Conservation (phyloP, 371 early-diverging fungal species). For the Mortierella sp. region DNA sequence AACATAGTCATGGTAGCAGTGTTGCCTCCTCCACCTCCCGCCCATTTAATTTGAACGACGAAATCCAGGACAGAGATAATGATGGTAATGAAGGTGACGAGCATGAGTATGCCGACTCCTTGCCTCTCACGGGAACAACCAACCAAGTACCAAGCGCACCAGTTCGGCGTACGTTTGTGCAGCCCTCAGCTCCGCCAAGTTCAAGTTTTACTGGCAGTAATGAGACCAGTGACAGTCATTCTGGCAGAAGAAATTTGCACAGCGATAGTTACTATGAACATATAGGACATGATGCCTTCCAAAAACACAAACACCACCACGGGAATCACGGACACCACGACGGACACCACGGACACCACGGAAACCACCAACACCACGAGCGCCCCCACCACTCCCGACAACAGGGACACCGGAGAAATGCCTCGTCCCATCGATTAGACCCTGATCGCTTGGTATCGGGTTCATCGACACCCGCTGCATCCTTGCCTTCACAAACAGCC, state of each 20-base stretch:
- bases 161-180: constrained; percentile 11
- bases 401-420: neutral
- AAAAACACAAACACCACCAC: constrained; percentile 8
- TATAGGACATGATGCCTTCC: neutral
- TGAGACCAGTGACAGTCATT: neutral
- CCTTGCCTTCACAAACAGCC: neutral
- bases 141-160: constrained; percentile 14
- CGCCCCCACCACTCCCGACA: constrained; percentile 7
- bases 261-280: neutral
- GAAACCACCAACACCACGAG: neutral
- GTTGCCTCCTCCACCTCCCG: neutral
- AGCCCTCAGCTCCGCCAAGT: constrained; percentile 13
- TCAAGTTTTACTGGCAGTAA: neutral
- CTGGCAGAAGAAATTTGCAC: neutral
- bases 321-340: constrained; percentile 21
- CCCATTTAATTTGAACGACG: constrained; percentile 11
- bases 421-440: neutral
- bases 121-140: neutral
- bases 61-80: constrained; percentile 16
- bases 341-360: neutral
- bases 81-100: constrained; percentile 3
- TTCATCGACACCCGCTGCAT: neutral
- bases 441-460: neutral
- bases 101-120: neutral
- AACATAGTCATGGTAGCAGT: constrained; percentile 3